Conservation (phyloP, 2,329 filamentous ascomycete genomes). For the Ophiostoma ips region DNA sequence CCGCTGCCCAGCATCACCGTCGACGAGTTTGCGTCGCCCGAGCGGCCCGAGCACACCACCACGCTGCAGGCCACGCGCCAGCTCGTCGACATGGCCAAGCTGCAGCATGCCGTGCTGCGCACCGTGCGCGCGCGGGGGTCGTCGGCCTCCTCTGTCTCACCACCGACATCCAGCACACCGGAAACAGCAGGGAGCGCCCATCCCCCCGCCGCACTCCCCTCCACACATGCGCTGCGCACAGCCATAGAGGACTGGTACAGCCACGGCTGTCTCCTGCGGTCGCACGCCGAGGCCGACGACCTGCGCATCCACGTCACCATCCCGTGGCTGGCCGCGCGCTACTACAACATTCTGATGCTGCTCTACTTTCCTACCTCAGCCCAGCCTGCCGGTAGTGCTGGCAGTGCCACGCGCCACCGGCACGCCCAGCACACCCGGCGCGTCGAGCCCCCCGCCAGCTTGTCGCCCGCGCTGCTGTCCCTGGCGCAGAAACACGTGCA, state of each 20-base stretch:
- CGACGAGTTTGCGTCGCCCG: constrained; percentile 29
- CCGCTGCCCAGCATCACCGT: constrained; percentile 30
- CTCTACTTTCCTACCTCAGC: constrained; percentile 21
- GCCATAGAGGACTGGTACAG: constrained; percentile 34
- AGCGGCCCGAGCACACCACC: constrained; percentile 24
- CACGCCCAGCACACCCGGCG: background rate
- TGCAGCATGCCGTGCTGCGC: constrained; percentile 28
- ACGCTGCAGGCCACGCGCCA: constrained; percentile 31
- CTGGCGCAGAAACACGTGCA: constrained; percentile 30
- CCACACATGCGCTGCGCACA: constrained; percentile 21
- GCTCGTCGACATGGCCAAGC: constrained; percentile 29
- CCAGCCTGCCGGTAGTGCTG: constrained; percentile 20
- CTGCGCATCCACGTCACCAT: constrained; percentile 31
- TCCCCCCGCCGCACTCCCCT: constrained; percentile 17
- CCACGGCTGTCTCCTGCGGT: constrained; percentile 29
- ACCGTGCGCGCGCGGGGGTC: constrained; percentile 17
- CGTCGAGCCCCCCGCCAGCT: background rate
- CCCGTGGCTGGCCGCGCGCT: constrained; percentile 29
- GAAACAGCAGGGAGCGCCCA: constrained; percentile 17
- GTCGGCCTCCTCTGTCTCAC: background rate
- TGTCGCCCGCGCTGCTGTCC: constrained; percentile 18
- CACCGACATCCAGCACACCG: background rate
- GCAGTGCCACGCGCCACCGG: background rate
- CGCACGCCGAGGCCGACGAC: constrained; percentile 26
- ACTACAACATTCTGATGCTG: constrained; percentile 30